These are phyloP conservation scores for Puccinia novopanici DNA, from an alignment of 1,284 basidiomycete genomes.

Conservation along the genomic window DNA sequence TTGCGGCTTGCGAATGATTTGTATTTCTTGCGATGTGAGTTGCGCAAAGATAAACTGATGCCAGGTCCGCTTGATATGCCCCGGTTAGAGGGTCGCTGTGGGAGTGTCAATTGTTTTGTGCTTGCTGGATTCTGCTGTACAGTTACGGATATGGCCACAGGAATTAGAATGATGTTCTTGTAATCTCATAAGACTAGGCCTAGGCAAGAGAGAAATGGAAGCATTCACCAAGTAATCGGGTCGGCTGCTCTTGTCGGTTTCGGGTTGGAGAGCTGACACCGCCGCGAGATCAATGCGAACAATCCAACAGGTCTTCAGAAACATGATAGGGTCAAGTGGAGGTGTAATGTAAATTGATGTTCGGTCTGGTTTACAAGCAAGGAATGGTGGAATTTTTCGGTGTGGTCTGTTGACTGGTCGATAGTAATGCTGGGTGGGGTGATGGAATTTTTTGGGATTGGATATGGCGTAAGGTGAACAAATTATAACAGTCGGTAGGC, in stretches of 20 bases:
- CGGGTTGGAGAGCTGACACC: constrained; percentile 8
- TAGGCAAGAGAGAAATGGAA: background rate
- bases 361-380: background rate
- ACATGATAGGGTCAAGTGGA: background rate
- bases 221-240: background rate
- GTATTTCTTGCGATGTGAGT: background rate
- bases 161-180: background rate
- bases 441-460: background rate
- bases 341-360: too few relatives aligned
- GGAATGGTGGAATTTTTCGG: background rate
- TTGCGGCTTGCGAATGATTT: background rate
- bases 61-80: constrained; percentile 11
- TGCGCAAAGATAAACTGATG: background rate
- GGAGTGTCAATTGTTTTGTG: background rate
- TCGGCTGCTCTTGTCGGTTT: background rate
- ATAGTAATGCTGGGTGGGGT: background rate
- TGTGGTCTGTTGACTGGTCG: background rate
- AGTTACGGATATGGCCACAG: background rate
- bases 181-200: background rate
- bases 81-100: background rate
- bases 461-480: too few relatives aligned
- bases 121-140: background rate
- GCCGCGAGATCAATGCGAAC: too few relatives aligned
- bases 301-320: constrained; percentile 10
- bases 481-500: background rate